A percentile compares a stretch with the other conserved stretches of the same genome.
phyloP scores from a whole-genome alignment of 345 rosid species.

The Camelina neglecta region DNA sequence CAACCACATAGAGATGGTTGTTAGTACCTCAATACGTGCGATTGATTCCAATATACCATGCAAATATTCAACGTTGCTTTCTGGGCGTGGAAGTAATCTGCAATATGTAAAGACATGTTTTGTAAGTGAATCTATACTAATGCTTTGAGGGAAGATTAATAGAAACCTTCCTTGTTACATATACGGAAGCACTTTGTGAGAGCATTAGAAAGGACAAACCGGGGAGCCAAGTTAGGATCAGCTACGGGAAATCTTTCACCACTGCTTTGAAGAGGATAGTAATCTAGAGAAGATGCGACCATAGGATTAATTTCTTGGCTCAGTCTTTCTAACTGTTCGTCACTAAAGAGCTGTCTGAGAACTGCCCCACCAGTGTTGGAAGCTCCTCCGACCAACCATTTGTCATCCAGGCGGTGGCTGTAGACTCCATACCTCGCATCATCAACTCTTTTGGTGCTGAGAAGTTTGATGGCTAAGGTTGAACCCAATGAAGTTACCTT shows the following conservation, averaged over 20 bases:
- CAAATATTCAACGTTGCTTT: constrained; percentile 76
- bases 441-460: constrained; percentile 79
- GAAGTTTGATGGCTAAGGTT: constrained; percentile 86
- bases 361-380: constrained; percentile 98
- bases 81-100: constrained; percentile 90
- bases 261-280: constrained; percentile 71
- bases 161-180: neutral
- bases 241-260: constrained; percentile 94
- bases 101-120: neutral
- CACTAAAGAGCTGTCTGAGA: constrained; percentile 77
- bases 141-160: neutral
- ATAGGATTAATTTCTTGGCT: constrained; percentile 72
- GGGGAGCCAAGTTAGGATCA: constrained; percentile 82
- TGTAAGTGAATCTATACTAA: neutral
- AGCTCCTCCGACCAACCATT: constrained; percentile 99
- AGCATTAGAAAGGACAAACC: constrained; percentile 48
- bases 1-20: neutral
- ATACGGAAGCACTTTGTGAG: neutral
- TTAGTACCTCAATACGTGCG: constrained; percentile 80
- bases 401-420: constrained; percentile 92
- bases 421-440: constrained; percentile 94
- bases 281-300: constrained; percentile 71
- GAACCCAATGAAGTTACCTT: constrained; percentile 96
- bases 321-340: constrained; percentile 66
- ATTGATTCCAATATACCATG: constrained; percentile 93